Base-by-base conservation (phyloP, 768 basidiomycete species). In the Sporobolomyces roseus region DNA sequence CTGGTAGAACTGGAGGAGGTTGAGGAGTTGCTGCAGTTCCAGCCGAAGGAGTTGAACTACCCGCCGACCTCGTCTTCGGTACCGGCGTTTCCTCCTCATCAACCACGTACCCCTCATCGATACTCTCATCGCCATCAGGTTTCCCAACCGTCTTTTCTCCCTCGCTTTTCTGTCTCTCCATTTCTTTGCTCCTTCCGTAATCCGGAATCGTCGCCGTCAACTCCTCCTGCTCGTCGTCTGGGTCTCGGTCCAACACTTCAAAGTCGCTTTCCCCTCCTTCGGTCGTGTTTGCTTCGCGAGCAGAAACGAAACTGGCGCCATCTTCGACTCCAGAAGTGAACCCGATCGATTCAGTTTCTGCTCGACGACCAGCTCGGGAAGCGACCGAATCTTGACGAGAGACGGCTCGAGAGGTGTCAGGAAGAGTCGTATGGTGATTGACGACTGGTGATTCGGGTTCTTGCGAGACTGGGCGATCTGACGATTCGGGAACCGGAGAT, bases 81-180 rank as follows among this genome's bases (percentile, higher is more conserved):
- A n/a, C 48, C 36, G n/a, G n/a, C 8, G 56, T 38, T 13, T 19
- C 6, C 27, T 8, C 27, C 9, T 65, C 63, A 25, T 61, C 68
- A 36, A 70, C 52, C 13, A 41, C 23, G 63, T 70, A 70, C 1
- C 63, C 63, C 43, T 70, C 32, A 21, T n/a, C 56, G 1, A 30
- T 35, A n/a, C 13, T 41, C 16, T 27, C 27, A 19, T 45, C 56
- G 19, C 29, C 38, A 7, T 16, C 38, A n/a, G n/a, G n/a, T 19
- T 58, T 58, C 5, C 56, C 56, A 27, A 58, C 45, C 27, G 56
- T 58, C 21, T 29, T 43, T 12, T 30, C 56, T 13, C 56, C 56
- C 16, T 58, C 56, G 29, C 56, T 58, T 41, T 58, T 58, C 41
- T 58, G 56, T 30, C 32, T 43, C 3, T 4, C 27, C 56, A 58